Base-by-base conservation (phyloP, 169 alveolate genomes). In the Perkinsus olseni region DNA sequence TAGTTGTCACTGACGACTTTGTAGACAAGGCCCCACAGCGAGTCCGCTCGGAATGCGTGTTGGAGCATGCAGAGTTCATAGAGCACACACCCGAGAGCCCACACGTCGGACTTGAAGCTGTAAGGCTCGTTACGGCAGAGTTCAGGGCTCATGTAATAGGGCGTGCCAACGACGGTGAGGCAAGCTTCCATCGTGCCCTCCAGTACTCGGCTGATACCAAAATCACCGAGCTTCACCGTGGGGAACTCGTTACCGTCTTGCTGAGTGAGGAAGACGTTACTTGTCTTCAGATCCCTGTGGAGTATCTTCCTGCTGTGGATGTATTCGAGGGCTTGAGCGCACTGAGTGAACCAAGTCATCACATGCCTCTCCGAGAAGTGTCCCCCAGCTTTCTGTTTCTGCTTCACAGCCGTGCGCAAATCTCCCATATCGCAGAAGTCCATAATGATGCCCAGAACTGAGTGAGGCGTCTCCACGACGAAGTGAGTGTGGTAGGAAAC, bases 11-110 rank as follows among this genome's bases (percentile, higher is more conserved):
- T 94, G 0, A 97, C 97, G 37, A 98, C 97, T 94, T 97, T 97
- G 94, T 95, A 96, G 0, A 97, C 97, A 50, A 98, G 94, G 0
- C 98, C 98, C 38, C 96, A 93, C 38, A 95, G 34, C 34, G 96
- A 94, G 93, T 97, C 97, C 34, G 98, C 98, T 48, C 95, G 93
- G 95, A 98, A 98, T 21, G 99, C 98, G 93, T 96, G 98, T 40
- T 96, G 95, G 8, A 97, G 95, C 31, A 97, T 94, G 82, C 98
- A 97, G n/a, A 98, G 95, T 93, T 98, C 99, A 95, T 97, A 98
- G 34, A 98, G 94, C 17, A 98, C 97, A 93, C 99, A 98, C 13
- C 99, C 99, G 34, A 98, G 96, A 1, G 98, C 97, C 99, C 99
- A 98, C 31, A 97, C 97, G 96, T 98, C 99, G 50, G 98, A 96